Evolutionary conservation across 139 green algal species (phyloP), one percentile per base, ranked within the genome.

Genomic region (Tetratostichococcus sp.): DNA sequence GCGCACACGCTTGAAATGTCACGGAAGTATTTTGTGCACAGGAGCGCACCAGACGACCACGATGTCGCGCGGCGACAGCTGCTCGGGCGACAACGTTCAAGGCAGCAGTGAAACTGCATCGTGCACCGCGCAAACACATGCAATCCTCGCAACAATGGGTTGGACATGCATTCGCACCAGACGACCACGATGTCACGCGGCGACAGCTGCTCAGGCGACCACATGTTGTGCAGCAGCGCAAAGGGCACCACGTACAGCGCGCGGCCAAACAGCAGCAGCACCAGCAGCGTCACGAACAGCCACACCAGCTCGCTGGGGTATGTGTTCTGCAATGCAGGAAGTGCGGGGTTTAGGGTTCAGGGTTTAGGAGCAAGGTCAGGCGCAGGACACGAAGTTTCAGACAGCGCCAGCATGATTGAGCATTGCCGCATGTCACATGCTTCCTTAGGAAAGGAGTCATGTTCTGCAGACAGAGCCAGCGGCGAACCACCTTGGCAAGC

Each of bases 21-120:
- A n/a, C n/a, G n/a, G n/a, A n/a, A n/a, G n/a, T n/a, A n/a, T n/a
- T n/a, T n/a, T n/a, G n/a, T n/a, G n/a, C n/a, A n/a, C n/a, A n/a
- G n/a, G n/a, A n/a, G n/a, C n/a, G n/a, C 73, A 90, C 90, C 89
- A 93, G n/a, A 95, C 87, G 65, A 91, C 77, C 11, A 91, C 59
- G 42, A 89, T 84, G 39, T 95, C 90, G 1, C 75, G 74, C 5
- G 76, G 50, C 43, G 23, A 80, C 33, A 93, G 76, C 66, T 86
- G 76, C 58, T 86, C 74, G 0, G 31, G 14, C 2, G 74, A 72
- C 39, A 59, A 86, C 69, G 75, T 66, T 72, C 89, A 89, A 75
- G 86, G 80, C 69, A 84, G 33, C 31, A 82, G 67, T 23, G 74
- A 26, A 87, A 77, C 19, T 86, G 88, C 25, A 90, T 71, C 42